Base-by-base conservation (phyloP, 805 yeast genomes). In the Lachancea waltii region DNA sequence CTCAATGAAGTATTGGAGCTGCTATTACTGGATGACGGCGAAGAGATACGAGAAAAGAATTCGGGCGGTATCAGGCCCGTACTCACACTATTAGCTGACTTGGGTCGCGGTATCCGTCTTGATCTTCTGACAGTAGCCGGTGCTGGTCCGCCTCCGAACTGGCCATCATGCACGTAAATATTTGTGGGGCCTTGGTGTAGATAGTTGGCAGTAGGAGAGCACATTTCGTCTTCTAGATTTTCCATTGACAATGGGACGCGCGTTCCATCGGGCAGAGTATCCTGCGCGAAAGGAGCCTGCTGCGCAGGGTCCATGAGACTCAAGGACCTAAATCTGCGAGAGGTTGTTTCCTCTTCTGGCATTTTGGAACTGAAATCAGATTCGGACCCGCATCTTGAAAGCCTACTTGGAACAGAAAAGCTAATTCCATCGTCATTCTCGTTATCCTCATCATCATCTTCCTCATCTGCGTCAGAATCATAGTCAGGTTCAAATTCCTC, bases 371-470 rank as follows among this genome's bases (percentile, higher is more conserved):
- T 19, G 18, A 42, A 27, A 26, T 48, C 48, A 3, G 45, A 22
- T 13, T 42, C 40, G 5, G 61, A 53, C 9, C 50, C 52, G 9
- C 60, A 48, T 23, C 60, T 42, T 2, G 61, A 56, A 26, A 58
- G 36, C 40, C 48, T 44, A 33, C 54, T 56, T 4, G 63, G 60
- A 4, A 58, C 69, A 41, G 63, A 65, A 44, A 67, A 62, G 41
- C 62, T 64, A 26, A 65, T 49, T 4, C 58, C 59, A 32, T 50
- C 60, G 32, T 64, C 65, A 40, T 61, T 64, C 19, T 56, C 60
- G n/a, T 56, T 46, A 16, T 47, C 55, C 1, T 46, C 49, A 9
- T 54, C 57, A 7, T 47, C 51, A 3, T 48, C 58, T 2, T 44
- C 50, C 15, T 45, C 51, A n/a, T 52, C 56, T 1, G 41, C 44